Conservation (phyloP, 2,329 filamentous ascomycete species). For the Pseudogymnoascus sp. region DNA sequence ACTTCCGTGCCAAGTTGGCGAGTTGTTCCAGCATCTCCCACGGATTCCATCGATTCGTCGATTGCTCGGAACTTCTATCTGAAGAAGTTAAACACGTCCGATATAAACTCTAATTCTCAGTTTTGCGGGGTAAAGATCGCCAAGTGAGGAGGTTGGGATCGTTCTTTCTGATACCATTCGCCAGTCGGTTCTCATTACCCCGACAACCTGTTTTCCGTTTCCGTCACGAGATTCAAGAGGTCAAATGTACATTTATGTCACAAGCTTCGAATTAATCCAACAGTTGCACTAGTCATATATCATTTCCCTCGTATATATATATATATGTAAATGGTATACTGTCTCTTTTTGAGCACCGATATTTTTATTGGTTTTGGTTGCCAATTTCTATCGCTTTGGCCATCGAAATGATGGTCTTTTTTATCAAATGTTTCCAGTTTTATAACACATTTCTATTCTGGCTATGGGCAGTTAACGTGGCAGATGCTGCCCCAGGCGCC, state of each 20-base stretch:
- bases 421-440: slow-evolving; percentile 3
- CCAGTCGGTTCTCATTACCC: slow-evolving; percentile 2
- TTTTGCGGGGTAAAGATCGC: slow-evolving; percentile 2
- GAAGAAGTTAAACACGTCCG: background rate
- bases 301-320: background rate
- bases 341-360: background rate
- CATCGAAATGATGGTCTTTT: background rate
- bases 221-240: slow-evolving; percentile 3
- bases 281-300: background rate
- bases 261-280: background rate
- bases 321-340: background rate
- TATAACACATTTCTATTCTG: slow-evolving; percentile 1
- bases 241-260: slow-evolving; percentile 7
- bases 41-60: background rate
- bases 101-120: background rate
- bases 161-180: slow-evolving; percentile 1
- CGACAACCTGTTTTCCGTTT: slow-evolving; percentile 1
- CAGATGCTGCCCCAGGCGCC: background rate
- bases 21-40: background rate
- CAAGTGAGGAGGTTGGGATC: background rate
- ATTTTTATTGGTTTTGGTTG: background rate
- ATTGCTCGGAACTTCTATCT: background rate
- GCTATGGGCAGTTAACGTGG: background rate
- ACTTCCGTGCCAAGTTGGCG: background rate
- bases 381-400: background rate